Conservation (phyloP, 2,329 filamentous ascomycete species). For the Trichoderma brevicompactum region DNA sequence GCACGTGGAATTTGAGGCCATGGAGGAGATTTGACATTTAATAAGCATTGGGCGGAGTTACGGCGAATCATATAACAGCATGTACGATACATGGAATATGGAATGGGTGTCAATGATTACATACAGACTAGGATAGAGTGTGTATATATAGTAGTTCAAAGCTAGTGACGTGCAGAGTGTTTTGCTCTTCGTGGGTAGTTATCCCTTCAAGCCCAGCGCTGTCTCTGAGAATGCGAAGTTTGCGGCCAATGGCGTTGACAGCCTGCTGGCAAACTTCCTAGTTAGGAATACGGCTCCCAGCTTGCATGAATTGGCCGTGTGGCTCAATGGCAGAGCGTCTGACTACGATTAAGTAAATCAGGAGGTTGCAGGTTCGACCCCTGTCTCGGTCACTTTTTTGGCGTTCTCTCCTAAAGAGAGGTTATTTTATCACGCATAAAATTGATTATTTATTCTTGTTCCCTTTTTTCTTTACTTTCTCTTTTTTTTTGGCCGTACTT, state of each 20-base stretch:
- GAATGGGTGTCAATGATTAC: not conserved
- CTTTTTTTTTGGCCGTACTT: not conserved
- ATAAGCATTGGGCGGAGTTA: not conserved
- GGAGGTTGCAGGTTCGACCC: slow-evolving; percentile 29
- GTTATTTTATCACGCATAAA: not conserved
- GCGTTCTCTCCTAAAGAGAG: not conserved
- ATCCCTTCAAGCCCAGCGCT: too few relatives aligned
- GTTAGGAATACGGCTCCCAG: not conserved
- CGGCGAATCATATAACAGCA: not conserved
- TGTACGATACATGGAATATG: not conserved
- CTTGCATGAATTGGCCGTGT: slow-evolving; percentile 24
- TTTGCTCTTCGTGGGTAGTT: too few relatives aligned
- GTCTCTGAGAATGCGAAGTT: too few relatives aligned
- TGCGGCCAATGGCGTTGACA: too few relatives aligned
- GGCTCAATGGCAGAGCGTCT: slow-evolving; percentile 30
- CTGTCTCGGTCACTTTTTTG: slow-evolving; percentile 28
- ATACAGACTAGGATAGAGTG: not conserved
- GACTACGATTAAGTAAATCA: slow-evolving; percentile 28
- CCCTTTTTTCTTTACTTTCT: too few relatives aligned
- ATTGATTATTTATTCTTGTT: too few relatives aligned
- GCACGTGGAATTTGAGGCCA: not conserved
- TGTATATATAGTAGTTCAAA: too few relatives aligned
- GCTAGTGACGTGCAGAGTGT: too few relatives aligned
- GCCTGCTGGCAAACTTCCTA: not conserved
- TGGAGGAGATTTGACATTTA: not conserved